Evolutionary conservation across 2,329 filamentous ascomycete species (phyloP), one percentile per base, ranked within the genome.

Genomic region (Rhinocladiella mackenziei): DNA sequence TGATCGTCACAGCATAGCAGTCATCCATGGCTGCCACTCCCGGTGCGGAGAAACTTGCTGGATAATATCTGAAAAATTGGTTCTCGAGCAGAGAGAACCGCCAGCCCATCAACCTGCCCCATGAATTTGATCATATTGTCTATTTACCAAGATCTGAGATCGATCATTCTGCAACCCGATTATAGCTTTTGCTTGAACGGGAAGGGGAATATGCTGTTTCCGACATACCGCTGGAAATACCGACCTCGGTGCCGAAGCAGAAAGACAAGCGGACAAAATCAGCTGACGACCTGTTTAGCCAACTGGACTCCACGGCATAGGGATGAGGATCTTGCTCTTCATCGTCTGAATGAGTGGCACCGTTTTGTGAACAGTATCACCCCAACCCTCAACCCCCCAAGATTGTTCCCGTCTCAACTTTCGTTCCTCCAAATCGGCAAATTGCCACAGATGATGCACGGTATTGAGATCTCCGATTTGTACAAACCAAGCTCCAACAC

Each of bases 391-490:
- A 29, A 94, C 80, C 54, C 81, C 80, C 92, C 92, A 98, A 65
- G 89, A 96, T 75, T 94, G 81, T 74, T 98, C 92, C 55, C 92
- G 80, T 55, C 89, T 80, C 25, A 86, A 72, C 66, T 94, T 92
- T 55, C 92, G 81, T 71, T 97, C 92, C 68, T 97, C 89, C 49
- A 98, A 70, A 66, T 98, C 87, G 57, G 91, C 89, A 72, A 97
- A 98, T 64, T 98, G 92, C 92, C 92, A 98, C 15, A 98, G 76
- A 65, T 97, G 91, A 66, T 98, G 89, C 23, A 98, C 92, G 0
- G 89, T 96, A 72, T 98, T 98, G 53, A 98, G 75, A 41, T 96
- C 91, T 50, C 92, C 92, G 60, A 98, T 91, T 71, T 98, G 92
- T 29, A 96, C 91, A 60, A 98, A 98, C 92, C 92, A 98, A 5